Percentiles rank a stretch among this genome's conserved stretches.
Conservation (phyloP, 2,329 filamentous ascomycete genomes). For the Teratosphaeria gauchensis region DNA sequence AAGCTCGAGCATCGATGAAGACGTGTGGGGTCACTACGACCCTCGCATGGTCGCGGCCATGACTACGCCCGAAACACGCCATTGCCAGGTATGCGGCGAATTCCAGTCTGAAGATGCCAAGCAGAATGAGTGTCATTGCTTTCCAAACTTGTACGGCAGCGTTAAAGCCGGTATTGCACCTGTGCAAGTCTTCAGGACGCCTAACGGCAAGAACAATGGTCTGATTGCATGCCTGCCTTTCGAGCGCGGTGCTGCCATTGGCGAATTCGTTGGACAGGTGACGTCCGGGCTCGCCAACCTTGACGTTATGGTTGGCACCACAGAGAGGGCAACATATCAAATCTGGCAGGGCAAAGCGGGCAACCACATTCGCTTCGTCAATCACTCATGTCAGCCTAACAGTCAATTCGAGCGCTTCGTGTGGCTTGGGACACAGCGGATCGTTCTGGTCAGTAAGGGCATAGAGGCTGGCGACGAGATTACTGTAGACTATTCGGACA, state of each 20-base stretch:
- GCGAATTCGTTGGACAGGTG: slow-evolving; percentile 47
- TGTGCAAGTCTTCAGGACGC: slow-evolving; percentile 45
- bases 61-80: slow-evolving; percentile 15
- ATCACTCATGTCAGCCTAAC: slow-evolving; percentile 50
- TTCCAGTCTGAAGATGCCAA: slow-evolving; percentile 42
- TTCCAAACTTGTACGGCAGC: slow-evolving; percentile 43
- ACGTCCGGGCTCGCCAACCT: slow-evolving; percentile 43
- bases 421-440: slow-evolving; percentile 47
- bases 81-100: slow-evolving; percentile 39
- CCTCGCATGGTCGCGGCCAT: slow-evolving; percentile 36
- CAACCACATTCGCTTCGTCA: slow-evolving; percentile 51
- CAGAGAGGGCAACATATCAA: slow-evolving; percentile 41
- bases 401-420: slow-evolving; percentile 47
- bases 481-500: slow-evolving; percentile 50
- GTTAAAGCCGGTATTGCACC: slow-evolving; percentile 32
- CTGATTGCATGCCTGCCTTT: slow-evolving; percentile 40
- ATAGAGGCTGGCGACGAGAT: slow-evolving; percentile 45
- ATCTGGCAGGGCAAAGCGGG: slow-evolving; percentile 49
- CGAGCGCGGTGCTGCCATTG: slow-evolving; percentile 43
- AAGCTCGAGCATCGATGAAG: slow-evolving; percentile 40
- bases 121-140: slow-evolving; percentile 44
- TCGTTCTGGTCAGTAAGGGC: slow-evolving; percentile 47
- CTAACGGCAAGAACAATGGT: slow-evolving; percentile 47
- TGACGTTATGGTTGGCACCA: slow-evolving; percentile 44
- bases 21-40: slow-evolving; percentile 41